A percentile compares a stretch with the other conserved stretches of the same genome.
Conservation (phyloP, 148 eudicot genomes). For the Cornus kousa region DNA sequence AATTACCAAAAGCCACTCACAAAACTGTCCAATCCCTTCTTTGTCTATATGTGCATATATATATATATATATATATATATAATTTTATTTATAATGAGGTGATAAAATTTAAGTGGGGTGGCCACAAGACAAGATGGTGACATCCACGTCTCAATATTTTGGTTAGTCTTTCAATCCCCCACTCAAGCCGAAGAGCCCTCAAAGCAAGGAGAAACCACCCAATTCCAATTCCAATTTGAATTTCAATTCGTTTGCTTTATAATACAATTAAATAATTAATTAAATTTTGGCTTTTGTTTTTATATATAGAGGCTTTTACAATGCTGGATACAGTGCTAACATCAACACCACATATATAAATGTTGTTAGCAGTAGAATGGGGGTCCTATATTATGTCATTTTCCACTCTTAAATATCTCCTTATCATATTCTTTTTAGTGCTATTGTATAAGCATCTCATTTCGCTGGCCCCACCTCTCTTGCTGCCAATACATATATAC, state of each 20-base stretch:
- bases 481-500: not conserved
- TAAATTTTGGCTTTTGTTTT: not conserved
- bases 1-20: too few species aligned
- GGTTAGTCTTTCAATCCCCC: not conserved
- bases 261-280: not conserved
- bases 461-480: not conserved
- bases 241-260: not conserved
- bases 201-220: conserved; percentile 13
- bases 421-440: conserved; percentile 1
- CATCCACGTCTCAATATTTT: conserved; percentile 17
- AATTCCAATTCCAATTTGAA: not conserved
- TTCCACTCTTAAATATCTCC: conserved; percentile 14
- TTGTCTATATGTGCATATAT: too few species aligned
- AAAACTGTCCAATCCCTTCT: not conserved
- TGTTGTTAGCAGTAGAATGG: not conserved
- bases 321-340: conserved; percentile 14
- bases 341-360: not conserved
- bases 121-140: conserved; percentile 17
- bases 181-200: not conserved
- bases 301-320: not conserved
- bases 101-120: conserved; percentile 15
- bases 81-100: not conserved
- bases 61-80: too few species aligned
- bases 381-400: not conserved
- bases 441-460: not conserved